Conservation (phyloP, 2,329 filamentous ascomycete genomes). For the Fusarium torulosum region DNA sequence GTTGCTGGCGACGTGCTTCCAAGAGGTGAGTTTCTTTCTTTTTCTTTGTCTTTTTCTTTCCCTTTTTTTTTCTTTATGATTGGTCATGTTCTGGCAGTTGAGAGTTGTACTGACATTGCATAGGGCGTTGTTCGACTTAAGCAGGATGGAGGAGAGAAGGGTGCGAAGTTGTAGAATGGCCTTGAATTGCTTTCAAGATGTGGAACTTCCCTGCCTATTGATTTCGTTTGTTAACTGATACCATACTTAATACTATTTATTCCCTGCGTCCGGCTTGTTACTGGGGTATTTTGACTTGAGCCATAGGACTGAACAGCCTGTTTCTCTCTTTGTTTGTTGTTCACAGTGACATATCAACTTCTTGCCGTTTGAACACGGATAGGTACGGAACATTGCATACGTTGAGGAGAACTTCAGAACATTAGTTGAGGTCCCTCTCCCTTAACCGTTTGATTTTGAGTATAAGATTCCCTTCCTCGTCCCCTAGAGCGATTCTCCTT, state of each 20-base stretch:
- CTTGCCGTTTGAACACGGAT: neutral
- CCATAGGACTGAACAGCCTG: neutral
- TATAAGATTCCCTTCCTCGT: neutral
- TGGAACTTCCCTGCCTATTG: neutral
- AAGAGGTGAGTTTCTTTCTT: slow-evolving; percentile 70
- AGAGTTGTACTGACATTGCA: slow-evolving; percentile 38
- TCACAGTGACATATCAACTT: neutral
- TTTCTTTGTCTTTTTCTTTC: slow-evolving; percentile 11
- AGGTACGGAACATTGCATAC: neutral
- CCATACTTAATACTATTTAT: slow-evolving; percentile 9
- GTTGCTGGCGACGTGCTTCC: slow-evolving; percentile 81
- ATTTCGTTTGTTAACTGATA: slow-evolving; percentile 12
- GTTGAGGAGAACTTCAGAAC: neutral
- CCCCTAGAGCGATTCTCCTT: neutral
- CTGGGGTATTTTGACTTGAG: neutral
- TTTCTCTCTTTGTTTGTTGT: neutral
- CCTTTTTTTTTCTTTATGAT: too few species aligned
- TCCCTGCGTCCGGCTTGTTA: neutral
- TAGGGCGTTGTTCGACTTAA: slow-evolving; percentile 66
- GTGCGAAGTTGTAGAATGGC: slow-evolving; percentile 51
- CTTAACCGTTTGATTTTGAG: neutral
- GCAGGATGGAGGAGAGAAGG: slow-evolving; percentile 54
- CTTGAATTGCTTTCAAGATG: neutral
- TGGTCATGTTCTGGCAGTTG: neutral
- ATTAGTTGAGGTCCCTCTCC: neutral